These are phyloP conservation scores for Apiotrichum montevideense DNA, from an alignment of 1,284 basidiomycete species.

Conservation along the genomic window DNA sequence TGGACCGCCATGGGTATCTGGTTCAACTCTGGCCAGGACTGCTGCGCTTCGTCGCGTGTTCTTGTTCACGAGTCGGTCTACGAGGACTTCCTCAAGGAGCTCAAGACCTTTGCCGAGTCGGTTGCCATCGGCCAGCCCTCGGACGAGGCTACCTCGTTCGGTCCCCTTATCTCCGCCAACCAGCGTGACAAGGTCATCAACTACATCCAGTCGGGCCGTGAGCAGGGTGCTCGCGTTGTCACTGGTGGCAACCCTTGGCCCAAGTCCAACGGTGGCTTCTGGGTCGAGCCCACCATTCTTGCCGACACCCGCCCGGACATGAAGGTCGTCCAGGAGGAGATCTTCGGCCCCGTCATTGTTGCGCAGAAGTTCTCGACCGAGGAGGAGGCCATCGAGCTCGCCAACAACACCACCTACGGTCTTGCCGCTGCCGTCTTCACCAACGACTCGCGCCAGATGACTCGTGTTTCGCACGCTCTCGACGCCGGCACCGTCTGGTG, in stretches of 20 bases:
- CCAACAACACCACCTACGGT: constrained; percentile 79
- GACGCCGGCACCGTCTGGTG: constrained; percentile 79
- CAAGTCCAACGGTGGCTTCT: constrained; percentile 37
- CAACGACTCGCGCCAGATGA: constrained; percentile 77
- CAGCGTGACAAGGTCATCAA: constrained; percentile 85
- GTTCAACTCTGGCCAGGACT: constrained; percentile 36
- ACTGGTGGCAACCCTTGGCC: constrained; percentile 62
- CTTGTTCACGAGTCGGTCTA: constrained; percentile 80
- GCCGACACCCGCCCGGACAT: constrained; percentile 35
- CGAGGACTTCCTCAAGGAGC: constrained; percentile 64
- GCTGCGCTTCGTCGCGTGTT: constrained; percentile 64
- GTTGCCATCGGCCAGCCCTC: constrained; percentile 67
- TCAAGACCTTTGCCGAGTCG: constrained; percentile 63
- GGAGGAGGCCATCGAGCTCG: constrained; percentile 56
- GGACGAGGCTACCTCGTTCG: constrained; percentile 65
- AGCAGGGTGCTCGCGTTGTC: constrained; percentile 71
- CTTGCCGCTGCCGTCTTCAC: constrained; percentile 84
- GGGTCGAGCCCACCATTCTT: constrained; percentile 46
- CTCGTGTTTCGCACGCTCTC: constrained; percentile 71
- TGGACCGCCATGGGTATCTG: constrained; percentile 41
- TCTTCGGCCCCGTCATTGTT: constrained; percentile 51
- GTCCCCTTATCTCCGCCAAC: constrained; percentile 72
- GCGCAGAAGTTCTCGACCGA: constrained; percentile 47
- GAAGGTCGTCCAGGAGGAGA: constrained; percentile 44
- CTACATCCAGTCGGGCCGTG: constrained; percentile 81